Evolutionary conservation across 2,329 filamentous ascomycete species (phyloP).

Genomic region (Ceratocystiopsis minuta): DNA sequence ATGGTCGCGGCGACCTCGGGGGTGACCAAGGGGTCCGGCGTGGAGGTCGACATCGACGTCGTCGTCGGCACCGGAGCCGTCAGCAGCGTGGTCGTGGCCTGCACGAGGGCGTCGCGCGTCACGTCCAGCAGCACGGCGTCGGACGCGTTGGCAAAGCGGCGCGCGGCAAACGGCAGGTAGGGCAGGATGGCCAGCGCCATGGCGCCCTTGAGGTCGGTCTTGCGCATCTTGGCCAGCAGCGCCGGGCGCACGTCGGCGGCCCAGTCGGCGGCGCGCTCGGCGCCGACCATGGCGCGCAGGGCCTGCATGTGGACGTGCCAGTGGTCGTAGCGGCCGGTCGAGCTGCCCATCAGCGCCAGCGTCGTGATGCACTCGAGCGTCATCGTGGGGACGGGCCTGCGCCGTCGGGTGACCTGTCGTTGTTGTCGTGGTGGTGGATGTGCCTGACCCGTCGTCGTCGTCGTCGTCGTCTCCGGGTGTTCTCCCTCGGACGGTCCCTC

Average conservation of each 20-base stretch:
- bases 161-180: conserved; percentile 14
- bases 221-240: conserved; percentile 10
- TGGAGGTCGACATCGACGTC: no score
- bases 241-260: conserved; percentile 5
- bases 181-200: conserved; percentile 15
- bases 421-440: no score
- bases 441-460: no score
- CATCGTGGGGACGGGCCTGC: conserved; percentile 8
- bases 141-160: conserved; percentile 11
- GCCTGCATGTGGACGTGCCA: conserved; percentile 22
- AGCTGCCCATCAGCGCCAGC: conserved; percentile 16
- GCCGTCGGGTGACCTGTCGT: no score
- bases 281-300: conserved; percentile 15
- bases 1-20: conserved; percentile 12
- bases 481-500: no score
- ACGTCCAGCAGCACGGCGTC: conserved; percentile 10
- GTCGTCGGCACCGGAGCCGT: neutral
- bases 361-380: conserved; percentile 17
- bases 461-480: no score
- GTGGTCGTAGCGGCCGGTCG: conserved; percentile 19
- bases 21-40: conserved; percentile 9
- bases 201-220: conserved; percentile 20
- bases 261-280: conserved; percentile 11
- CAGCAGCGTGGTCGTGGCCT: conserved; percentile 11
- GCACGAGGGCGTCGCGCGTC: conserved; percentile 5